phyloP scores from a whole-genome alignment of 2,329 filamentous ascomycete species.

The Sphaerostilbella broomeana region DNA sequence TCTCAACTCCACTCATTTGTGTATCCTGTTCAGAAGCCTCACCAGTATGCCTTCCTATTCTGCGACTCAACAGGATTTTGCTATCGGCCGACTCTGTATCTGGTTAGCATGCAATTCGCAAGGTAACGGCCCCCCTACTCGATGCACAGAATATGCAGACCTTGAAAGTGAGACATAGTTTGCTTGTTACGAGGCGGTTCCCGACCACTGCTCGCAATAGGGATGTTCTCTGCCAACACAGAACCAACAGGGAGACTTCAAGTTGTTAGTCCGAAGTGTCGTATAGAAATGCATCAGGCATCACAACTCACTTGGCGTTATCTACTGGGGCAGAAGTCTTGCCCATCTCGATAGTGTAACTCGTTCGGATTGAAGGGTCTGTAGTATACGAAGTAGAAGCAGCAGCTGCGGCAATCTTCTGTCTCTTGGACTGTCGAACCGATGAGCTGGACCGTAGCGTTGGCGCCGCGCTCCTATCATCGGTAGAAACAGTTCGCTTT shows the following conservation, averaged over 20 bases:
- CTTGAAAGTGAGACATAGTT: conserved; percentile 39
- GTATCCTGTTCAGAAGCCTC: conserved; percentile 6
- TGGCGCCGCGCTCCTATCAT: conserved; percentile 41
- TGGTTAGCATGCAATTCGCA: no score
- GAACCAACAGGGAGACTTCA: conserved; percentile 5
- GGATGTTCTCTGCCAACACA: conserved; percentile 1
- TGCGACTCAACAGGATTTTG: no score
- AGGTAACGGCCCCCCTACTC: no score
- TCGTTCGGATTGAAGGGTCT: conserved; percentile 27
- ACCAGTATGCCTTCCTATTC: no score
- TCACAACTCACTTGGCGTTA: conserved; percentile 56
- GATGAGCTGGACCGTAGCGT: conserved; percentile 28
- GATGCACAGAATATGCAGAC: no score
- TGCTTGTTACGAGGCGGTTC: conserved; percentile 70
- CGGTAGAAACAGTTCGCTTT: conserved; percentile 68
- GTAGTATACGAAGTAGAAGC: conserved; percentile 29
- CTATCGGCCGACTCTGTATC: no score
- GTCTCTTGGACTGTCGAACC: conserved; percentile 62
- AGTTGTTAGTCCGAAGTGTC: background rate
- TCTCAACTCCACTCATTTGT: conserved; percentile 7
- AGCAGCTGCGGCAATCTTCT: conserved; percentile 52
- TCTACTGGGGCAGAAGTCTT: conserved; percentile 60
- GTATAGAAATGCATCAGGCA: background rate
- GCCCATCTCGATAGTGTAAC: conserved; percentile 53
- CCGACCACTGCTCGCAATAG: conserved; percentile 50